Conservation (phyloP, 208 protist genomes). For the Novymonas esmeraldas region DNA sequence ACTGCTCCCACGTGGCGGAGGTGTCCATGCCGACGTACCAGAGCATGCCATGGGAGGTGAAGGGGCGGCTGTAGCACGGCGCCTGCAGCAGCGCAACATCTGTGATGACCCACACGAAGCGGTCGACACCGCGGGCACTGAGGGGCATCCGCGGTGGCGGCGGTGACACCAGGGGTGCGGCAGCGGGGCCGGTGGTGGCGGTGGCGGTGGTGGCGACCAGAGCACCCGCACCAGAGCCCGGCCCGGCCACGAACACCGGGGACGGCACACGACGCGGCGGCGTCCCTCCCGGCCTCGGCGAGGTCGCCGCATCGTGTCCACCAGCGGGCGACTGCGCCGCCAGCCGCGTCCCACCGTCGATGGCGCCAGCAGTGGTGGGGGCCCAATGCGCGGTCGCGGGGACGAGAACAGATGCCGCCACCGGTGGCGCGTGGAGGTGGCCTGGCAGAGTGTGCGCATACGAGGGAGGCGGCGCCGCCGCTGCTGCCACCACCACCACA, state of each 20-base stretch:
- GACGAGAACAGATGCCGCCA: too few relatives aligned
- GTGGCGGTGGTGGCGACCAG: not conserved
- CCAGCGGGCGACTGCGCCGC: not conserved
- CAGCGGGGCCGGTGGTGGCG: not conserved
- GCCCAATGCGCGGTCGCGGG: not conserved
- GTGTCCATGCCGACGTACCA: constrained; percentile 52
- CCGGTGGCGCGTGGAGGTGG: too few relatives aligned
- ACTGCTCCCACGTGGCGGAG: constrained; percentile 19
- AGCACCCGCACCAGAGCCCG: not conserved
- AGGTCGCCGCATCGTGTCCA: not conserved
- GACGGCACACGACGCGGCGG: not conserved
- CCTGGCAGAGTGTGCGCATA: too few relatives aligned
- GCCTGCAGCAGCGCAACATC: constrained; percentile 3
- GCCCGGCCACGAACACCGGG: too few relatives aligned
- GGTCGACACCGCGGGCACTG: not conserved
- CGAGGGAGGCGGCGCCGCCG: not conserved
- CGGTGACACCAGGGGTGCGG: not conserved
- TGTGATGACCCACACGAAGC: constrained; percentile 10
- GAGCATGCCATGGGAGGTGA: constrained; percentile 12
- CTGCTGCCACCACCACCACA: not conserved
- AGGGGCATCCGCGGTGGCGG: too few relatives aligned
- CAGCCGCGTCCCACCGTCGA: not conserved
- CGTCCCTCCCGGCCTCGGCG: not conserved
- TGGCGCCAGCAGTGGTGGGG: too few relatives aligned
- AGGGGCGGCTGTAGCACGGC: constrained; percentile 25